Base-by-base conservation (phyloP, 2,329 filamentous ascomycete genomes). In the Fusarium sublunatum region DNA sequence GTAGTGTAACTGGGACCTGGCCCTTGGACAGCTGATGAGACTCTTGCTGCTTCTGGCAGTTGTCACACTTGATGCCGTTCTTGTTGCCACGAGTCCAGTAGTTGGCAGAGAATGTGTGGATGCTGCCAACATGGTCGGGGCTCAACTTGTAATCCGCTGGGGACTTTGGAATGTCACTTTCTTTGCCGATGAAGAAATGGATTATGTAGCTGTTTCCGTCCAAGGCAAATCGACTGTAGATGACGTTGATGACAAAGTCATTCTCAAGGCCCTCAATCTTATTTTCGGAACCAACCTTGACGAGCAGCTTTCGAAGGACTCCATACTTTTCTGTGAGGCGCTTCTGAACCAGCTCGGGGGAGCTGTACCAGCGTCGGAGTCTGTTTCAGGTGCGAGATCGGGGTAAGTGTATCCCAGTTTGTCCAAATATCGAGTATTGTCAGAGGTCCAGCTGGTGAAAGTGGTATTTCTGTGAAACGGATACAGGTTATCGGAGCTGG, bases 191-290 rank as follows among this genome's bases (percentile, higher is more conserved):
- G 19, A 34, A 56, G 24, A 51, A 51, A 5, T 55, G 28, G 5
- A 55, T 49, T 3, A 6, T 55, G 39, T 55, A 55, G 13, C 29
- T 36, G 4, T 10, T 31, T 11, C 45, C 52, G 26, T 32, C 38
- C 15, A 49, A 38, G 13, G 32, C 44, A 15, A 42, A 55, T 2
- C 44, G 44, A 22, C 44, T 38, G 31, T 55, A 55, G 31, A 13
- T 43, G 25, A 55, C 24, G 13, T 55, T 55, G 24, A 55, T 49
- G 4, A 55, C 25, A 7, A 39, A 55, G 19, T 55, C 38, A 6
- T 55, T 55, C 13, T 49, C 36, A 4, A 40, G 35, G 22, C 46
- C 35, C 7, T 40, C 46, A 19, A 49, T 41, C 2, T 34, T 41
- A 2, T 32, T 19, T 3, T 12, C 12, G 4, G 35, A 32, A 13